Percentiles rank a stretch among this genome's conserved stretches.
phyloP scores from a whole-genome alignment of 2,329 filamentous ascomycete species.

The Penicillium sp. region DNA sequence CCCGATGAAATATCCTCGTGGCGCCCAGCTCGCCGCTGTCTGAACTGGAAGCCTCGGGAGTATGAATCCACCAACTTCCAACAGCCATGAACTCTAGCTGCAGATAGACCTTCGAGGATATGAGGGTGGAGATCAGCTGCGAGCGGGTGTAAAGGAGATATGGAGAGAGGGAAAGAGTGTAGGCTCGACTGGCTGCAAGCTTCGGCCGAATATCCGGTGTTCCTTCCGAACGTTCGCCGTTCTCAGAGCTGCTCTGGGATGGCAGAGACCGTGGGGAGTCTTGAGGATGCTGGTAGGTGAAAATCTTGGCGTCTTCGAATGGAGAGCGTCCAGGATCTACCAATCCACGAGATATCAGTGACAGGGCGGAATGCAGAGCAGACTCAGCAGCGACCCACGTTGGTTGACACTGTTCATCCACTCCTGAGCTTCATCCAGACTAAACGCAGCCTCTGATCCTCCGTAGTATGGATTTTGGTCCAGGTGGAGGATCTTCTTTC shows the following conservation, averaged over 20 bases:
- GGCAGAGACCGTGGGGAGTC: slow-evolving; percentile 4
- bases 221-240: slow-evolving; percentile 3
- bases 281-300: slow-evolving; percentile 17
- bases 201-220: slow-evolving; percentile 18
- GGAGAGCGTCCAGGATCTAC: slow-evolving; percentile 35
- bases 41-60: slow-evolving; percentile 20
- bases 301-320: slow-evolving; percentile 42
- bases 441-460: slow-evolving; percentile 78
- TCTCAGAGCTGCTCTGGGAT: slow-evolving; percentile 1
- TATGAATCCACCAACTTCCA: slow-evolving; percentile 82
- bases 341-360: slow-evolving; percentile 26
- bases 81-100: slow-evolving; percentile 93
- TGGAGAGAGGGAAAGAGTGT: slow-evolving; percentile 79
- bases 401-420: slow-evolving; percentile 60
- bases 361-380: slow-evolving; percentile 9
- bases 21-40: slow-evolving; percentile 11
- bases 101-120: slow-evolving; percentile 83
- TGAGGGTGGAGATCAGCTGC: slow-evolving; percentile 70
- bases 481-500: slow-evolving; percentile 86
- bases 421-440: slow-evolving; percentile 72
- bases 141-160: slow-evolving; percentile 84
- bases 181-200: slow-evolving; percentile 62
- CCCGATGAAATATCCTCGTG: slow-evolving; percentile 57
- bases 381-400: slow-evolving; percentile 29
- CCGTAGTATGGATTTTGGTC: slow-evolving; percentile 89